These are phyloP conservation scores for Naumovozyma baii DNA, from an alignment of 805 yeast species.

Conservation along the genomic window DNA sequence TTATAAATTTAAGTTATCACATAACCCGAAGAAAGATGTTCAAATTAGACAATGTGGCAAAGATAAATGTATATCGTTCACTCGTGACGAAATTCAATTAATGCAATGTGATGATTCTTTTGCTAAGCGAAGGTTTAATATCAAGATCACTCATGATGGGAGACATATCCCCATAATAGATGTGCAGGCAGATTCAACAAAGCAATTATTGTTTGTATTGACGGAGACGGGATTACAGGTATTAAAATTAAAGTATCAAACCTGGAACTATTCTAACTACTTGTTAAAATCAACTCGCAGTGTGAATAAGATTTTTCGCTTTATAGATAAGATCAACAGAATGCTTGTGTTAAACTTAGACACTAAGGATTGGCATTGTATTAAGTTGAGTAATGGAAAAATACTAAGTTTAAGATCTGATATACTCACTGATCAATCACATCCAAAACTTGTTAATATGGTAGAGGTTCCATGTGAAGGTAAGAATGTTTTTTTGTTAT, in stretches of 20 bases:
- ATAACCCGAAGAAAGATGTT: conserved; percentile 4
- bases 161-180: not conserved
- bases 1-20: too few relatives aligned
- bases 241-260: conserved; percentile 13
- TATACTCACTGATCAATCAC: conserved; percentile 4
- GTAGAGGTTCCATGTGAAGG: conserved; percentile 6
- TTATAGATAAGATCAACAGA: conserved; percentile 17
- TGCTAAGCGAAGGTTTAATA: not conserved
- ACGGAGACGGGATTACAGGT: conserved; percentile 19
- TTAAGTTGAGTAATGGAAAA: conserved; percentile 23
- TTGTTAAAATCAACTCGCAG: conserved; percentile 20
- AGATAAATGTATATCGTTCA: conserved; percentile 5
- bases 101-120: not conserved
- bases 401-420: conserved; percentile 11
- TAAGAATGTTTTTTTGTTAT: conserved; percentile 5
- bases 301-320: conserved; percentile 14
- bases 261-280: conserved; percentile 16
- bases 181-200: not conserved
- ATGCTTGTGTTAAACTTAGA: conserved; percentile 19
- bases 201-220: conserved; percentile 5
- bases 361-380: conserved; percentile 19
- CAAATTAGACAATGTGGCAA: conserved; percentile 7
- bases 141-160: not conserved
- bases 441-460: conserved; percentile 5
- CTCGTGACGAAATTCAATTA: conserved; percentile 6